A percentile compares a stretch with the other conserved stretches of the same genome.
Conservation (phyloP, 352 stramenopile species). For the Globisporangium nodosum region DNA sequence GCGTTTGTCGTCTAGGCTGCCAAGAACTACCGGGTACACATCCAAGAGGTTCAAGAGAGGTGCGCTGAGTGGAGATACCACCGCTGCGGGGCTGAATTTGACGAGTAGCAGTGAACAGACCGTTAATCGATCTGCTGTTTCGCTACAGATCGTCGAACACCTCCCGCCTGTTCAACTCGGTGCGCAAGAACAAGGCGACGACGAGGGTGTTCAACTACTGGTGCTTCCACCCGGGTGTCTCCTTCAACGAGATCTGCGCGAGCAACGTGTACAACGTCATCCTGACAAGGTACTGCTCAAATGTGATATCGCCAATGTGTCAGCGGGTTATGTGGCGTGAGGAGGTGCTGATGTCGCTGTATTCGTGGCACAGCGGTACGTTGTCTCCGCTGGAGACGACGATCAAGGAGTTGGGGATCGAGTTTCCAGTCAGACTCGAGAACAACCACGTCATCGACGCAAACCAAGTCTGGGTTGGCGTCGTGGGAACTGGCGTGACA, state of each 20-base stretch:
- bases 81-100: too few relatives aligned
- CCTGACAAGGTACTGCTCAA: conserved; percentile 54
- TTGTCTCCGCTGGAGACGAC: conserved; percentile 96
- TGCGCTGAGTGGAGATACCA: conserved; percentile 10
- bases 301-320: background rate
- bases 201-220: conserved; percentile 96
- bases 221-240: conserved; percentile 97
- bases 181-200: conserved; percentile 44
- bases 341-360: background rate
- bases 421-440: conserved; percentile 95
- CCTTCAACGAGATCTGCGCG: conserved; percentile 92
- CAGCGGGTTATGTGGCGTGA: background rate
- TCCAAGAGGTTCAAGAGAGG: conserved; percentile 85
- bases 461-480: conserved; percentile 85
- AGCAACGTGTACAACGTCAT: conserved; percentile 90
- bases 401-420: conserved; percentile 94
- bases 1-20: conserved; percentile 29
- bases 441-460: conserved; percentile 97
- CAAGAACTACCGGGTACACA: conserved; percentile 83
- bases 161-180: conserved; percentile 42
- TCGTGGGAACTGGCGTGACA: conserved; percentile 92
- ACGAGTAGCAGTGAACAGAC: too few relatives aligned
- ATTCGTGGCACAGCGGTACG: conserved; percentile 83
- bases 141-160: conserved; percentile 30
- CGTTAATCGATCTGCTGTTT: conserved; percentile 16